phyloP scores from a whole-genome alignment of 371 early-diverging fungal genomes.

The Chytridium lagenaria region DNA sequence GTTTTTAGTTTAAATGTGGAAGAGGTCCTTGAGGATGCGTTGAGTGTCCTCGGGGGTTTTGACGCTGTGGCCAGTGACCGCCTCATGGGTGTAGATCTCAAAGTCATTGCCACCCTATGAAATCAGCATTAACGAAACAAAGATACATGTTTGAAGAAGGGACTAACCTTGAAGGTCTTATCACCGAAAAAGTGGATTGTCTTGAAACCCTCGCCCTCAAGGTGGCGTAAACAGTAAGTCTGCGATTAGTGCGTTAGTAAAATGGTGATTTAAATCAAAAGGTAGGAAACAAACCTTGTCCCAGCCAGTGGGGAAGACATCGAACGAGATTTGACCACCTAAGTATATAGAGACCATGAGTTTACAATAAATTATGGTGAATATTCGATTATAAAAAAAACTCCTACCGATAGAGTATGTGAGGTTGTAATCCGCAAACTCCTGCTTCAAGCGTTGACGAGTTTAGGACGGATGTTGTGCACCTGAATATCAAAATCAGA shows the following conservation, averaged over 20 bases:
- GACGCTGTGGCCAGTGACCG: conserved; percentile 90
- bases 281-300: conserved; percentile 69
- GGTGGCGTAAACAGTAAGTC: conserved; percentile 97
- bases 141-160: not conserved
- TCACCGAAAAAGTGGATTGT: conserved; percentile 99
- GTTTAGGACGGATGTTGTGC: conserved; percentile 81
- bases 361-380: not conserved
- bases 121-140: not conserved
- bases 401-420: conserved; percentile 95
- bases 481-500: conserved; percentile 38
- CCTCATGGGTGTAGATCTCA: conserved; percentile 93
- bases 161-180: conserved; percentile 82
- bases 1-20: conserved; percentile 54
- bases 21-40: conserved; percentile 82
- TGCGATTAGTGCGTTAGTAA: conserved; percentile 2
- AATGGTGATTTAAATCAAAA: not conserved
- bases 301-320: conserved; percentile 99
- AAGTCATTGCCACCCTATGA: conserved; percentile 98
- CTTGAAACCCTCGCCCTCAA: conserved; percentile 88
- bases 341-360: conserved; percentile 9
- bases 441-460: conserved; percentile 86
- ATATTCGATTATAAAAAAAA: not conserved
- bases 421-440: conserved; percentile 89
- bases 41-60: conserved; percentile 90
- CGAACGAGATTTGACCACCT: conserved; percentile 99